Evolutionary conservation across 805 yeast species (phyloP), one percentile per base, ranked within the genome.

Genomic region (Diddensiella transvaalensis): DNA sequence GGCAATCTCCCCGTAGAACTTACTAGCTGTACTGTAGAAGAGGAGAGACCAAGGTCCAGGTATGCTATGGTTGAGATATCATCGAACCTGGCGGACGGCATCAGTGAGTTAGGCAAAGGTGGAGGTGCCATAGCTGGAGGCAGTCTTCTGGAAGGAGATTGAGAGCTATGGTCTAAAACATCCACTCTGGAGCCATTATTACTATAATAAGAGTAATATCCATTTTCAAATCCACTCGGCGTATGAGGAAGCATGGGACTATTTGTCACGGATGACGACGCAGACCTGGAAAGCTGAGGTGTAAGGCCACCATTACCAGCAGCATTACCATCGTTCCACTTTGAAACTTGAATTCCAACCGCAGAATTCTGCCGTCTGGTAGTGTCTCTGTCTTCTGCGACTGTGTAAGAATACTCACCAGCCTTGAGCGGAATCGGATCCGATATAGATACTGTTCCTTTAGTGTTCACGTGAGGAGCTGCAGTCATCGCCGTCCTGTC

Each of bases 1-100:
- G 64, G 66, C 21, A 62, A 50, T 21, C 60, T 26, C 2, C 66
- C 66, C 1, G 63, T 56, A 13, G 37, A 19, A 42, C 57, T 48
- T 30, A 53, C 45, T n/a, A 36, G 17, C 17, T 52, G 52, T 3
- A 51, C 49, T 2, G 57, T 52, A 1, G 50, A 46, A 3, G 48
- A 36, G 24, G 48, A 42, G 3, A 47, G 23, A 24, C 54, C 33
- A 22, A 62, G 50, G 42, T 62, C 64, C 22, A 61, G 44, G 37
- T 50, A 57, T 22, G 53, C 52, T 22, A 57, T 18, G 8, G 46
- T 23, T 15, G 52, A 29, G 29, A 44, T 24, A 24, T 44, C 51
- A 17, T 42, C 50, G 6, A 42, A 4, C 11, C 29, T 19, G n/a
- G 42, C 26, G 32, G 32, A 13, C 6, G 41, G 13, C 35, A 35